Conservation (phyloP, 202 grass and related monocot species). For the Schoenoplectus tabernaemontani region DNA sequence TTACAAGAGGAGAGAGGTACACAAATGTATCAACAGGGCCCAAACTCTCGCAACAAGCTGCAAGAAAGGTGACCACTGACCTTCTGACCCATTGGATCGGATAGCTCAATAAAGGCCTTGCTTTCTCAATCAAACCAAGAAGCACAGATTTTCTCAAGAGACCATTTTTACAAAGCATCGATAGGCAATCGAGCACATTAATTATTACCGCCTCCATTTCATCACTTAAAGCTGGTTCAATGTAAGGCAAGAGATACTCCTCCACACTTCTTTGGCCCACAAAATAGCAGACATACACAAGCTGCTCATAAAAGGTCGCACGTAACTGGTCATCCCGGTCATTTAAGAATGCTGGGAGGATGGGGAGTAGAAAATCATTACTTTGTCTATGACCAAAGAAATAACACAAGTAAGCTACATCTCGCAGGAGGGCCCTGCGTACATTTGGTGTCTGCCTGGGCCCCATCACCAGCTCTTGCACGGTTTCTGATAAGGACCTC, state of each 20-base stretch:
- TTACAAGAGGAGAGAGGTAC: conserved; percentile 73
- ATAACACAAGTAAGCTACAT: conserved; percentile 84
- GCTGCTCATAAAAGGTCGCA: conserved; percentile 77
- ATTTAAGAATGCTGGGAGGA: conserved; percentile 95
- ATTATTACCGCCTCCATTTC: conserved; percentile 76
- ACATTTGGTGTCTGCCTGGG: conserved; percentile 75
- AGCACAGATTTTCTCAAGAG: conserved; percentile 84
- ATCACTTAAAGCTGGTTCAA: conserved; percentile 87
- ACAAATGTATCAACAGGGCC: conserved; percentile 83
- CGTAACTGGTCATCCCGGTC: conserved; percentile 82
- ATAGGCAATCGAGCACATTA: conserved; percentile 78
- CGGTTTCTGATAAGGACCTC: conserved; percentile 79
- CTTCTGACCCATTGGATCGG: conserved; percentile 90
- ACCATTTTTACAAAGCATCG: conserved; percentile 72
- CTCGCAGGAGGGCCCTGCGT: conserved; percentile 84
- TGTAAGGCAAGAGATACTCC: conserved; percentile 94
- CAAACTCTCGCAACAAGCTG: conserved; percentile 68
- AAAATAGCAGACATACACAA: conserved; percentile 94
- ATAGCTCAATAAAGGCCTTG: conserved; percentile 66
- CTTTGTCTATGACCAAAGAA: conserved; percentile 91
- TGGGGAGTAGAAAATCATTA: conserved; percentile 95
- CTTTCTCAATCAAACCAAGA: conserved; percentile 65
- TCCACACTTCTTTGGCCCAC: conserved; percentile 92
- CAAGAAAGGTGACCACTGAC: conserved; percentile 71
- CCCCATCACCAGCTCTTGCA: conserved; percentile 96